Evolutionary conservation across 257 asterid genomes (phyloP).

Genomic region (Nicotiana noctiflora): DNA sequence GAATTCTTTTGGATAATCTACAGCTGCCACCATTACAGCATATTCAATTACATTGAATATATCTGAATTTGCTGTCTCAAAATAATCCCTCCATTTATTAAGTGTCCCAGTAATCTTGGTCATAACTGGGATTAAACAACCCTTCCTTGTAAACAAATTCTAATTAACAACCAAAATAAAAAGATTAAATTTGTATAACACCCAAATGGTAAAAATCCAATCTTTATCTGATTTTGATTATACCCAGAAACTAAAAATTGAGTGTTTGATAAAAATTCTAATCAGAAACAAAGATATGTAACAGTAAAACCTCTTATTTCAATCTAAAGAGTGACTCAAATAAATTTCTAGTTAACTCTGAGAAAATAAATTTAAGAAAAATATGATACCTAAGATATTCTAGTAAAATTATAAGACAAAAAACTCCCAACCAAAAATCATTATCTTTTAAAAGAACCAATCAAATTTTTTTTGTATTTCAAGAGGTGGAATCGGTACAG

Average conservation of each 20-base stretch:
- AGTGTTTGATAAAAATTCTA: neutral
- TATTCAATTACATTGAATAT: conserved; percentile 36
- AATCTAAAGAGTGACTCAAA: neutral
- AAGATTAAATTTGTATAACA: neutral
- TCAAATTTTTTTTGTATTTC: neutral
- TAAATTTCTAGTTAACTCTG: neutral
- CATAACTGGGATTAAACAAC: conserved; percentile 15
- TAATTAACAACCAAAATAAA: neutral
- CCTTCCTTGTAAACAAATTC: conserved; percentile 13
- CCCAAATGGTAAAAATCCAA: neutral
- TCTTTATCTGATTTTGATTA: conserved; percentile 4
- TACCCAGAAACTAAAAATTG: neutral
- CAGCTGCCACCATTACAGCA: conserved; percentile 43
- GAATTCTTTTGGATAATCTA: conserved; percentile 43
- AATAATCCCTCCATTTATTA: conserved; percentile 49
- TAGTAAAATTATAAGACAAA: neutral
- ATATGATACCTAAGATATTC: neutral
- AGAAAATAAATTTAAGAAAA: neutral
- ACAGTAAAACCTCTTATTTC: neutral
- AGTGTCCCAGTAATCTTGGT: conserved; percentile 12
- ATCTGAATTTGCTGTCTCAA: conserved; percentile 21
- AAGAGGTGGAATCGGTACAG: neutral
- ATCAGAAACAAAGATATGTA: neutral
- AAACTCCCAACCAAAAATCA: neutral
- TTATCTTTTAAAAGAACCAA: too few relatives aligned